Conservation (phyloP, 1,284 basidiomycete genomes). For the Leccinum subrobustum region DNA sequence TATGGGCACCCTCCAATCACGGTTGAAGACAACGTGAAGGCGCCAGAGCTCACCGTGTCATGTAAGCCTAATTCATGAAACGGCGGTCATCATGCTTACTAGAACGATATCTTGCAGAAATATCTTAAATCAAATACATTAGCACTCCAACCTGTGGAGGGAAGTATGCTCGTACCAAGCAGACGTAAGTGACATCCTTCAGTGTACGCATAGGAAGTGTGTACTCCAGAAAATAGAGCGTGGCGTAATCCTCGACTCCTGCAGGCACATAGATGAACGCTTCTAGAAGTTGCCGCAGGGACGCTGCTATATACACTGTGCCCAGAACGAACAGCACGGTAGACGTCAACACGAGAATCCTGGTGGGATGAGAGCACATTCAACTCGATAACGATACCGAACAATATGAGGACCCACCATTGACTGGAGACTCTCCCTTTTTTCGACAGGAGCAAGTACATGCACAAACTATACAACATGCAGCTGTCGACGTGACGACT, state of each 20-base stretch:
- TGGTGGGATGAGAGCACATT: background rate
- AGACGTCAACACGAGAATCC: constrained; percentile 17
- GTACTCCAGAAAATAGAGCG: constrained; percentile 12
- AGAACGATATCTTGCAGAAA: constrained; percentile 19
- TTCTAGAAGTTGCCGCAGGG: constrained; percentile 17
- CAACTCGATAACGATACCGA: background rate
- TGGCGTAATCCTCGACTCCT: constrained; percentile 7
- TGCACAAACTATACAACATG: constrained; percentile 16
- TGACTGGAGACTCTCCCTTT: background rate
- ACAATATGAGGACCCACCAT: constrained; percentile 2
- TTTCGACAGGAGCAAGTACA: constrained; percentile 16
- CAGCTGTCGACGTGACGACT: constrained; percentile 7
- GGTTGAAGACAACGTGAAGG: constrained; percentile 19
- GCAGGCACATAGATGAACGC: constrained; percentile 16
- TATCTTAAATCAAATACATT: constrained; percentile 2
- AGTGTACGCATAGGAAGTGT: constrained; percentile 11
- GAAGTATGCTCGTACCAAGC: constrained; percentile 6
- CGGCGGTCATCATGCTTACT: constrained; percentile 3
- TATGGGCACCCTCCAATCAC: constrained; percentile 14
- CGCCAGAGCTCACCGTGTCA: constrained; percentile 13
- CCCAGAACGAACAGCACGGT: constrained; percentile 16
- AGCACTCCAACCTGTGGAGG: background rate
- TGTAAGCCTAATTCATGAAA: background rate
- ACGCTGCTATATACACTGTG: constrained; percentile 13
- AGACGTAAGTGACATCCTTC: constrained; percentile 17